Conservation (phyloP, 2,329 filamentous ascomycete species). For the Aureobasidium sp. region DNA sequence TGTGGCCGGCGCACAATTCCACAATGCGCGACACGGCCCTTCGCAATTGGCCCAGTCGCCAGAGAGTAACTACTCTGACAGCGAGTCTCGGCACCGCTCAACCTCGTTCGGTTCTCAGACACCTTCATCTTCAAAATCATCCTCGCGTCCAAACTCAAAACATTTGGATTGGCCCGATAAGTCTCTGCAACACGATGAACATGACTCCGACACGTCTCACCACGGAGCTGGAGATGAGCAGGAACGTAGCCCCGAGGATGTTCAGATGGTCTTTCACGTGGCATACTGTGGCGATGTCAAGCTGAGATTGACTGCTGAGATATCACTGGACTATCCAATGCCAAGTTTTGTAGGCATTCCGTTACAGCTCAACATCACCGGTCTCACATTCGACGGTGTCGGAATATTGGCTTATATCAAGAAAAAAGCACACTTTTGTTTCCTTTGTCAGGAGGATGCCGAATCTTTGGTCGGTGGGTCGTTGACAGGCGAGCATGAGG, state of each 20-base stretch:
- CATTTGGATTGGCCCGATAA: slow-evolving; percentile 20
- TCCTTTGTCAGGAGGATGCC: slow-evolving; percentile 85
- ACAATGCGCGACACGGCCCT: slow-evolving; percentile 28
- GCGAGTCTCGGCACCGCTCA: slow-evolving; percentile 28
- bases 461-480: slow-evolving; percentile 48
- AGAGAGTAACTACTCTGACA: slow-evolving; percentile 7
- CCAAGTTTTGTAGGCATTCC: slow-evolving; percentile 95
- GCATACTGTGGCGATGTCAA: slow-evolving; percentile 81
- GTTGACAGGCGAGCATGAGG: slow-evolving; percentile 20
- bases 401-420: slow-evolving; percentile 88
- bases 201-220: background rate
- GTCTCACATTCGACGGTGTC: slow-evolving; percentile 88
- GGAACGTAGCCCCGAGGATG: slow-evolving; percentile 72
- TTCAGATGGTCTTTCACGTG: slow-evolving; percentile 88
- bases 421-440: slow-evolving; percentile 85
- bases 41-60: slow-evolving; percentile 10
- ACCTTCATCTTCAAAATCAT: slow-evolving; percentile 34
- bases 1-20: slow-evolving; percentile 61
- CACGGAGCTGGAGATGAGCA: slow-evolving; percentile 20
- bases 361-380: slow-evolving; percentile 88
- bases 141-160: slow-evolving; percentile 37
- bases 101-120: slow-evolving; percentile 39
- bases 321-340: slow-evolving; percentile 96
- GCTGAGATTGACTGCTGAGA: slow-evolving; percentile 86
- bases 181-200: slow-evolving; percentile 10